Evolutionary conservation across 306 rosid genomes (phyloP).

Genomic region (Quillaja saponaria): DNA sequence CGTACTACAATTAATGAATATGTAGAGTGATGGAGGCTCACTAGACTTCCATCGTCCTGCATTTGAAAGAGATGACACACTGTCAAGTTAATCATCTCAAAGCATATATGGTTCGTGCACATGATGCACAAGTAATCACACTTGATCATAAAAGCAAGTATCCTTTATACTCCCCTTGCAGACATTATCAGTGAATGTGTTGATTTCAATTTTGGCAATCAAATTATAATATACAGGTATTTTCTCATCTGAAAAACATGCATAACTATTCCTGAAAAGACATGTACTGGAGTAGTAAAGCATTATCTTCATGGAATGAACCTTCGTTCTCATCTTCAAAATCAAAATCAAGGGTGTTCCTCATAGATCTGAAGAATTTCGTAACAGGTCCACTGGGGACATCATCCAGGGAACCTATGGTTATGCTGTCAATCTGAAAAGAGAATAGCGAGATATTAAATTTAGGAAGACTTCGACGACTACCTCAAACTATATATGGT

Average conservation of each 20-base stretch:
- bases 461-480: neutral
- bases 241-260: neutral
- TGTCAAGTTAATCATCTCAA: no score
- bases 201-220: no score
- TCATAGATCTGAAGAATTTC: slow-evolving; percentile 78
- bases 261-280: neutral
- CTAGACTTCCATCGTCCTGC: slow-evolving; percentile 86
- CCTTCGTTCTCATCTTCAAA: slow-evolving; percentile 95
- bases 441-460: slow-evolving; percentile 23
- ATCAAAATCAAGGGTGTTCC: slow-evolving; percentile 97
- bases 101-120: no score
- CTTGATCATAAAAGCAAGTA: no score
- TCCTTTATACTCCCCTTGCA: no score
- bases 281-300: neutral
- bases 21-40: slow-evolving; percentile 82
- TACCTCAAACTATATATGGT: no score
- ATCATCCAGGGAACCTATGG: slow-evolving; percentile 85
- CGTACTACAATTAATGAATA: slow-evolving; percentile 87
- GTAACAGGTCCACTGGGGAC: slow-evolving; percentile 77
- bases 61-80: slow-evolving; percentile 29
- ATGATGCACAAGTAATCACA: no score
- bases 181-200: no score
- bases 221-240: no score
- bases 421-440: slow-evolving; percentile 75
- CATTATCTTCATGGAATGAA: slow-evolving; percentile 35